A percentile compares a stretch with the other conserved stretches of the same genome.
Conservation (phyloP, 306 rosid species). For the Dryas alaskensis region DNA sequence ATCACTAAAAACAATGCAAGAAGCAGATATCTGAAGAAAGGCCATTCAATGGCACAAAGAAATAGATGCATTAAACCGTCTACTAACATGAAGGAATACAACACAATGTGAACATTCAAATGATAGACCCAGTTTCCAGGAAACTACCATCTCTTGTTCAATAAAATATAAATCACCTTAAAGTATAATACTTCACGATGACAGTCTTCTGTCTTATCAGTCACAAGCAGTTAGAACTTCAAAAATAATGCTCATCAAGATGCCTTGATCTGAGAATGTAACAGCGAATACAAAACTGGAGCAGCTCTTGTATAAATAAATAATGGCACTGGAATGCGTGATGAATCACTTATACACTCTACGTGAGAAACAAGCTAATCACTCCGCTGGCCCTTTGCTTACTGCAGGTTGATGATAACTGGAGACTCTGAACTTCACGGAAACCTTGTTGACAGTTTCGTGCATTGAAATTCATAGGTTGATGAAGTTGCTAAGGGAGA, state of each 20-base stretch:
- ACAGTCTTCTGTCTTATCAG: not conserved
- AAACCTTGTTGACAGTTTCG: not conserved
- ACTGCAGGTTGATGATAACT: conserved; percentile 9
- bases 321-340: conserved; percentile 22
- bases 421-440: conserved; percentile 24
- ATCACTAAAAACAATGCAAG: not conserved
- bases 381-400: not conserved
- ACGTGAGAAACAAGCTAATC: not conserved
- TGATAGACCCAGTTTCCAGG: not conserved
- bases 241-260: conserved; percentile 7
- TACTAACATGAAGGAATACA: not conserved
- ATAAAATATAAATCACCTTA: conserved; percentile 28
- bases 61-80: not conserved
- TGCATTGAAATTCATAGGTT: conserved; percentile 8
- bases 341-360: conserved; percentile 6
- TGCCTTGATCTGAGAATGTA: conserved; percentile 20
- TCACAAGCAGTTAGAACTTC: conserved; percentile 21
- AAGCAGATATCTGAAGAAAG: no score
- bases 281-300: conserved; percentile 18
- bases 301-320: conserved; percentile 35
- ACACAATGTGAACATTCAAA: not conserved
- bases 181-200: conserved; percentile 19
- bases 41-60: not conserved
- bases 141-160: not conserved
- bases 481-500: conserved; percentile 23